These are phyloP conservation scores for Xylaria sp. DNA, from an alignment of 2,329 filamentous ascomycete species.

Conservation along the genomic window DNA sequence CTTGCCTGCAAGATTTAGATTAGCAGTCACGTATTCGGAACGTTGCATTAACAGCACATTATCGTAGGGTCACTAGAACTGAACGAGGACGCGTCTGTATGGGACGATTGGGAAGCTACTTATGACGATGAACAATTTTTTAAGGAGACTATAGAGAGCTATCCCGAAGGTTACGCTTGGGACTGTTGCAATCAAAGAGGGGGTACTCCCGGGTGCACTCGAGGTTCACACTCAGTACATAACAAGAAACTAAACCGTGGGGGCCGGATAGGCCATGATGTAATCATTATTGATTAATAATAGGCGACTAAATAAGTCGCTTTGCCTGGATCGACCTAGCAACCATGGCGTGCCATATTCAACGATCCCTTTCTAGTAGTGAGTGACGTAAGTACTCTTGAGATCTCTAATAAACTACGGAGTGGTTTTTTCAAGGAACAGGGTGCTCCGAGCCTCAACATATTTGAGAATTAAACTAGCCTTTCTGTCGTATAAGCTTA, in stretches of 20 bases:
- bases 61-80: not conserved
- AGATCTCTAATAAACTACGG: no score
- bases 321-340: not conserved
- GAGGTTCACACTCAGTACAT: not conserved
- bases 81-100: not conserved
- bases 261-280: not conserved
- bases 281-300: not conserved
- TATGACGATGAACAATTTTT: no score
- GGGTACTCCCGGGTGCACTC: not conserved
- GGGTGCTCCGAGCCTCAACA: no score
- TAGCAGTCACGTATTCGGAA: not conserved
- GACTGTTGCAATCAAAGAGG: conserved; percentile 8
- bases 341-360: not conserved
- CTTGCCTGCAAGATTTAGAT: not conserved
- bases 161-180: conserved; percentile 20
- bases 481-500: no score
- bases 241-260: not conserved
- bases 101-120: conserved; percentile 12
- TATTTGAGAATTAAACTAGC: no score
- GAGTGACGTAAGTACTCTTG: no score
- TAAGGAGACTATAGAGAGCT: not conserved
- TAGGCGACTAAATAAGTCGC: not conserved
- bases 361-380: not conserved
- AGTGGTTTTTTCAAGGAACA: not conserved
- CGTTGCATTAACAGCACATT: not conserved